These are phyloP conservation scores for Linnemannia schmuckeri DNA, from an alignment of 192 early-diverging fungal genomes.

Conservation along the genomic window DNA sequence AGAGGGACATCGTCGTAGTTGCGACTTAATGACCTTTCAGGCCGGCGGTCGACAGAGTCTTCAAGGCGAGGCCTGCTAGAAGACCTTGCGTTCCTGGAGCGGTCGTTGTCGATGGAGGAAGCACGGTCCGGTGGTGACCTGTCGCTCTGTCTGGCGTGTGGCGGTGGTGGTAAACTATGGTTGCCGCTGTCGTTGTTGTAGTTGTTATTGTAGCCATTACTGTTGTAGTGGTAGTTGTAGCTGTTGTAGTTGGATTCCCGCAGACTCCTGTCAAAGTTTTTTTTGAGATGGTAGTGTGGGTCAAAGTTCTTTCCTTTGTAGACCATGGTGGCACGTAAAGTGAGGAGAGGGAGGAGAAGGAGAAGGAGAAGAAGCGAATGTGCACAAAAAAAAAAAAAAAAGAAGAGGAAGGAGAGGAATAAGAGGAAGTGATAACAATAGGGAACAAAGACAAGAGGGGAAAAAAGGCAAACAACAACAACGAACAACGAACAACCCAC, in stretches of 20 bases:
- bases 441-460: too few relatives aligned
- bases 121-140: not conserved
- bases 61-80: not conserved
- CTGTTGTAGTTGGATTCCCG: not conserved
- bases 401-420: too few relatives aligned
- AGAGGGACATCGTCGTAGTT: not conserved
- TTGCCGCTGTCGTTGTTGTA: not conserved
- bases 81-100: not conserved
- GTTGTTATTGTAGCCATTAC: not conserved
- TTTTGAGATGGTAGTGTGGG: conserved; percentile 7
- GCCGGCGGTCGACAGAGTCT: not conserved
- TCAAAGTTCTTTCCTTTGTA: conserved; percentile 25
- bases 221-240: not conserved
- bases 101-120: not conserved
- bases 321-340: not conserved
- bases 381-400: too few relatives aligned
- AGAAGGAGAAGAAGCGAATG: too few relatives aligned
- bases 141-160: not conserved
- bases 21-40: not conserved
- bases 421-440: too few relatives aligned
- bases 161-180: not conserved
- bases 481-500: too few relatives aligned
- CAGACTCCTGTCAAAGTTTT: too few relatives aligned
- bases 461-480: too few relatives aligned
- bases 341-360: too few relatives aligned